Conservation (phyloP, 2,329 filamentous ascomycete species). For the Trichophyton verrucosum region DNA sequence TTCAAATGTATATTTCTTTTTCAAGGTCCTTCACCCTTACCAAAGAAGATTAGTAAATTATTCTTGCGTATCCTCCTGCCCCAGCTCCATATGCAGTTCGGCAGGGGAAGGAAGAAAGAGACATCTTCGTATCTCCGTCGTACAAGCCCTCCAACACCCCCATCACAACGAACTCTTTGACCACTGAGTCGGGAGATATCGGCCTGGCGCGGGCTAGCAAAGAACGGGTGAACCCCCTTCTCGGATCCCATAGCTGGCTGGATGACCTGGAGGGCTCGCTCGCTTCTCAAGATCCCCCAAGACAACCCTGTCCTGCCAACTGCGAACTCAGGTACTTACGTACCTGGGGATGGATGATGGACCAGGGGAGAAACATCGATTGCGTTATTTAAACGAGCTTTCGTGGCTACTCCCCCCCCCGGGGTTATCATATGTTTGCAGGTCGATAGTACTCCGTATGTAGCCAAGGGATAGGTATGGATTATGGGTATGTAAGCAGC, state of each 20-base stretch:
- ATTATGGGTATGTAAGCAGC: neutral
- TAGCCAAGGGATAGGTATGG: neutral
- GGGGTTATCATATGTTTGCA: too few species aligned
- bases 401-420: neutral
- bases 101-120: too few species aligned
- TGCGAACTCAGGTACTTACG: neutral
- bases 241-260: neutral
- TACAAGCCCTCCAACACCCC: neutral
- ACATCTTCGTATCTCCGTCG: too few species aligned
- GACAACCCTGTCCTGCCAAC: neutral
- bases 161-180: neutral
- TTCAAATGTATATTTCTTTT: neutral
- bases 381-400: neutral
- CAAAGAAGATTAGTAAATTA: too few species aligned
- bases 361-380: neutral
- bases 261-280: neutral
- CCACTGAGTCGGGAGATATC: neutral
- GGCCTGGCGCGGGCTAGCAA: neutral
- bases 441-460: neutral
- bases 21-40: neutral
- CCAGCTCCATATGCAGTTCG: too few species aligned
- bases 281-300: neutral
- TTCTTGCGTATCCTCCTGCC: too few species aligned
- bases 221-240: neutral
- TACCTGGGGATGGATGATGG: neutral